Conservation (phyloP, 768 basidiomycete genomes). For the Naganishia kalamii region DNA sequence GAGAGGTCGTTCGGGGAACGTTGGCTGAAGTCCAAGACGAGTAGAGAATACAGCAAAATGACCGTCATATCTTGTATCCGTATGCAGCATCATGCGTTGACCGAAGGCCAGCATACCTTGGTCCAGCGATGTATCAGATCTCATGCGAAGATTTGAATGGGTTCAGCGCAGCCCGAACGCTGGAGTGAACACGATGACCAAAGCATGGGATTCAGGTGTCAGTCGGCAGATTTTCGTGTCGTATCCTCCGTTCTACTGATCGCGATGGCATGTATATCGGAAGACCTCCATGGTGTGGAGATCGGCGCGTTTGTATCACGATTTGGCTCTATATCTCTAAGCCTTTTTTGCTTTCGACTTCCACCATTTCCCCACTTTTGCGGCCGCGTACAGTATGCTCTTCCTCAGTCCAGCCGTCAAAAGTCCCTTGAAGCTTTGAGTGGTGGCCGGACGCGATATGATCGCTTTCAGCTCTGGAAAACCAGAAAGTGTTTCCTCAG, state of each 20-base stretch:
- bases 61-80: constrained; percentile 5
- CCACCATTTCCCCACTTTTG: constrained; percentile 86
- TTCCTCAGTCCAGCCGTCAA: constrained; percentile 74
- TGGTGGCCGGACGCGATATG: constrained; percentile 73
- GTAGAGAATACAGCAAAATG: constrained; percentile 2
- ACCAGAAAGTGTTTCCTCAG: background rate
- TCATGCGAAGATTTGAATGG: background rate
- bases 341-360: constrained; percentile 15
- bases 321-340: too few relatives aligned
- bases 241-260: too few relatives aligned
- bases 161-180: too few relatives aligned
- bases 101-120: background rate
- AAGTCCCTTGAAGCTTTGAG: constrained; percentile 79
- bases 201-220: too few relatives aligned
- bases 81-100: background rate
- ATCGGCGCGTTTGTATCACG: too few relatives aligned
- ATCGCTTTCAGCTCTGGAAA: constrained; percentile 48
- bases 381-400: constrained; percentile 64
- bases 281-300: too few relatives aligned
- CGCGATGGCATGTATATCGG: too few relatives aligned
- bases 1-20: constrained; percentile 40
- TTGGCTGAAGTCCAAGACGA: constrained; percentile 43
- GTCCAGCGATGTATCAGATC: constrained; percentile 8
- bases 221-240: too few relatives aligned
- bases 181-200: too few relatives aligned